These are phyloP conservation scores for Hemileia vastatrix DNA, from an alignment of 1,284 basidiomycete genomes.

Conservation along the genomic window DNA sequence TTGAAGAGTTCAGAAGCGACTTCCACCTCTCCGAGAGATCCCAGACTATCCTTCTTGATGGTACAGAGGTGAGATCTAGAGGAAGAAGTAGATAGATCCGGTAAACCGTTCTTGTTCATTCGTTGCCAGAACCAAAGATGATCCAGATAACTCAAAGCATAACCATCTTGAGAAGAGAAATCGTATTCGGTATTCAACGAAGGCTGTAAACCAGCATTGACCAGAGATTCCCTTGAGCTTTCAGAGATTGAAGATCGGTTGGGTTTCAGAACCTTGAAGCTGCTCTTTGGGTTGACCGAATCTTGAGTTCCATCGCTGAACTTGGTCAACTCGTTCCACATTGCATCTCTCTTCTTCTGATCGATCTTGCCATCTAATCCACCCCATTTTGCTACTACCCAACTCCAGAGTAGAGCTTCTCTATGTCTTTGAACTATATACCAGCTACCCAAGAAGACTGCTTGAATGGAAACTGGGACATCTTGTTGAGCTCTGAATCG, in stretches of 20 bases:
- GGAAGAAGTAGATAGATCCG: conserved; percentile 24
- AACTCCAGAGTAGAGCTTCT: conserved; percentile 49
- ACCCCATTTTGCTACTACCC: conserved; percentile 45
- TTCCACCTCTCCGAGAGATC: conserved; percentile 6
- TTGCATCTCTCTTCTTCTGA: conserved; percentile 33
- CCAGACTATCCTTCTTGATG: conserved; percentile 14
- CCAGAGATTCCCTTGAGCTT: conserved; percentile 9
- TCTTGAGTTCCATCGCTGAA: conserved; percentile 33
- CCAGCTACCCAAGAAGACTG: conserved; percentile 45
- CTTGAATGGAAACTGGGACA: conserved; percentile 43
- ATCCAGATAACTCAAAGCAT: conserved; percentile 28
- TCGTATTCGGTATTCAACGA: conserved; percentile 30
- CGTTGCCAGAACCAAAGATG: conserved; percentile 31
- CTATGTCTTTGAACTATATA: conserved; percentile 47
- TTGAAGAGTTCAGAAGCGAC: conserved; percentile 28
- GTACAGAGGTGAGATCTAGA: conserved; percentile 17
- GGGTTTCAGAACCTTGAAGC: background rate
- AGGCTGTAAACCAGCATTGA: too few relatives aligned
- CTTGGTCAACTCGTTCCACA: conserved; percentile 47
- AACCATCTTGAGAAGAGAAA: conserved; percentile 29
- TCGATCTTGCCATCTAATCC: conserved; percentile 40
- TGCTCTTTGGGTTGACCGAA: conserved; percentile 26
- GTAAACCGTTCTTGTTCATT: conserved; percentile 25
- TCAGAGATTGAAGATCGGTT: background rate
- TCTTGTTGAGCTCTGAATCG: conserved; percentile 44